Evolutionary conservation across 768 basidiomycete genomes (phyloP).

Genomic region (Pulveroboletus sp.): DNA sequence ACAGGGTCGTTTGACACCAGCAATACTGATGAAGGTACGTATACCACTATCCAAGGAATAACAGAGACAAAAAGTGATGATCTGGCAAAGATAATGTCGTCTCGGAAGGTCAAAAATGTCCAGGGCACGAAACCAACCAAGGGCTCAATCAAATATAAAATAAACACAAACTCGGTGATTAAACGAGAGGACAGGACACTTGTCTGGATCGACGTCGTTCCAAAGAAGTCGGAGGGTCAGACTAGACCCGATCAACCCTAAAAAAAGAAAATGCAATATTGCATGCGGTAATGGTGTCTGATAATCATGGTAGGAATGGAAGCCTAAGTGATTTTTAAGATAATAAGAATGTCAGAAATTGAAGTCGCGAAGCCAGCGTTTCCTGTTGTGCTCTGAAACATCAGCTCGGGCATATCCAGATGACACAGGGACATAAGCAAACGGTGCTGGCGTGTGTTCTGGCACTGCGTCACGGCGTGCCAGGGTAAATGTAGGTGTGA

Average conservation of each 20-base stretch:
- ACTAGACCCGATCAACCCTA: slow-evolving; percentile 1
- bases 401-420: slow-evolving; percentile 3
- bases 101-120: slow-evolving; percentile 4
- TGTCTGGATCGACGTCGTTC: slow-evolving; percentile 23
- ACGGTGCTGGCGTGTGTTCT: slow-evolving; percentile 16
- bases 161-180: slow-evolving; percentile 27
- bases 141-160: slow-evolving; percentile 16
- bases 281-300: slow-evolving; percentile 5
- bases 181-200: slow-evolving; percentile 31
- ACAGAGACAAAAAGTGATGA: neutral
- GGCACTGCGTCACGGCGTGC: slow-evolving; percentile 34
- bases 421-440: slow-evolving; percentile 6
- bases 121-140: slow-evolving; percentile 10
- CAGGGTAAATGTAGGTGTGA: slow-evolving; percentile 63
- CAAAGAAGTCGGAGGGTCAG: slow-evolving; percentile 6
- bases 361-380: slow-evolving; percentile 7
- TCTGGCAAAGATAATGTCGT: slow-evolving; percentile 1
- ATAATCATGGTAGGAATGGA: slow-evolving; percentile 3
- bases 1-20: too few species aligned
- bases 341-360: slow-evolving; percentile 9
- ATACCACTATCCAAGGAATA: too few species aligned
- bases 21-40: too few species aligned
- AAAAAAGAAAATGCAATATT: slow-evolving; percentile 1
- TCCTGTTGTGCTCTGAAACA: slow-evolving; percentile 9
- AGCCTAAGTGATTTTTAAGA: neutral